phyloP scores from a whole-genome alignment of 768 basidiomycete species.

The Scleroderma citrinum region DNA sequence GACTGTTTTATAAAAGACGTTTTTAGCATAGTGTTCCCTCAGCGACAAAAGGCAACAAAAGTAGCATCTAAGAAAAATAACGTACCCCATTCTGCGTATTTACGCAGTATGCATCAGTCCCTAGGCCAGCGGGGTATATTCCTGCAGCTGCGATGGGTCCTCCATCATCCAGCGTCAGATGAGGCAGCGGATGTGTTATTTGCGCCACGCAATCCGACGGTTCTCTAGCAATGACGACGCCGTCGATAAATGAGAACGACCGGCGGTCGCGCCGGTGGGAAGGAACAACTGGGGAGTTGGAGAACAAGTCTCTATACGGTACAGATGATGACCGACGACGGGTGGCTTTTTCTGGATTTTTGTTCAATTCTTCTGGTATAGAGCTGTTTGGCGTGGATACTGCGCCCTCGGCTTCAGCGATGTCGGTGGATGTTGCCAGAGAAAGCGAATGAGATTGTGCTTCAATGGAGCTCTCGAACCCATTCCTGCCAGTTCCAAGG shows the following conservation, averaged over 20 bases:
- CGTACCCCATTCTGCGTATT: conserved; percentile 9
- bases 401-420: conserved; percentile 1
- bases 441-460: conserved; percentile 1
- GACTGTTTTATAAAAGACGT: too few relatives aligned
- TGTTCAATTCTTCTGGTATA: not conserved
- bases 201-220: conserved; percentile 7
- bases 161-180: not conserved
- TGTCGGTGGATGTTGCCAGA: conserved; percentile 13
- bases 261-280: not conserved
- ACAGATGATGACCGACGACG: conserved; percentile 8
- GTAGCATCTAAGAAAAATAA: not conserved
- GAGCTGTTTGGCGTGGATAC: not conserved
- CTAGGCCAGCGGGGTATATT: not conserved
- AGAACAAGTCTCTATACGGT: conserved; percentile 1
- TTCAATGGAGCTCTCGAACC: conserved; percentile 4
- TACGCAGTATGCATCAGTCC: not conserved
- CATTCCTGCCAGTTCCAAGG: conserved; percentile 2
- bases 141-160: not conserved
- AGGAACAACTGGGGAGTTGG: not conserved
- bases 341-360: not conserved
- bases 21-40: too few relatives aligned
- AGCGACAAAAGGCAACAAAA: too few relatives aligned
- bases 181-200: not conserved
- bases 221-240: not conserved
- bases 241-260: conserved; percentile 4